These are phyloP conservation scores for Blastocystis sp. DNA, from an alignment of 352 stramenopile genomes.

Conservation along the genomic window DNA sequence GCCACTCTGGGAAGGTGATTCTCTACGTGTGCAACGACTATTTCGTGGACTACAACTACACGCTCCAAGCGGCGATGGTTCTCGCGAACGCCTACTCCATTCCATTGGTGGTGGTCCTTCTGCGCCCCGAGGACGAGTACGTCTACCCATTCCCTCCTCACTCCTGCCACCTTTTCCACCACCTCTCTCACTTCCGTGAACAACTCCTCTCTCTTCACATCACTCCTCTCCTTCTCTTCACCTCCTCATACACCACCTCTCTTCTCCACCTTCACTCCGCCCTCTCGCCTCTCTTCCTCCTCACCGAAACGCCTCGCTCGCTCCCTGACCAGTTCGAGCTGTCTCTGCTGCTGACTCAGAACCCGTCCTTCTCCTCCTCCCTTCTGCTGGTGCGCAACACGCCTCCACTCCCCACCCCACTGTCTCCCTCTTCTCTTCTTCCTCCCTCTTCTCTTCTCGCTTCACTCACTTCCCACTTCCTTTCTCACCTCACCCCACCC, in stretches of 20 bases:
- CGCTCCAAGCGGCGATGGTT: background rate
- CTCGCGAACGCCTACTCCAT: background rate
- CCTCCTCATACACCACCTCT: background rate
- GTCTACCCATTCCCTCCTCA: background rate
- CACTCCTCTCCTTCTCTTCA: background rate
- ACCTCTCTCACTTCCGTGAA: no score
- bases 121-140: background rate
- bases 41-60: conserved; percentile 25
- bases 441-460: background rate
- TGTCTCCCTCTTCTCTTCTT: background rate
- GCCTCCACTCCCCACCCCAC: background rate
- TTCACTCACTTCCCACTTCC: background rate
- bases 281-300: background rate
- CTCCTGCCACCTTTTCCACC: background rate
- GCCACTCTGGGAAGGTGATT: background rate
- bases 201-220: no score
- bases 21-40: conserved; percentile 14
- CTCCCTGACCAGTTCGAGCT: background rate
- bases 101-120: background rate
- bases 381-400: background rate
- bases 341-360: background rate
- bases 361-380: background rate
- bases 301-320: background rate
- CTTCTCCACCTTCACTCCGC: background rate
- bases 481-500: background rate